Percentiles rank a stretch among this genome's conserved stretches.
Conservation (phyloP, 495 filamentous ascomycete genomes). For the Xanthoparmelia taractica region DNA sequence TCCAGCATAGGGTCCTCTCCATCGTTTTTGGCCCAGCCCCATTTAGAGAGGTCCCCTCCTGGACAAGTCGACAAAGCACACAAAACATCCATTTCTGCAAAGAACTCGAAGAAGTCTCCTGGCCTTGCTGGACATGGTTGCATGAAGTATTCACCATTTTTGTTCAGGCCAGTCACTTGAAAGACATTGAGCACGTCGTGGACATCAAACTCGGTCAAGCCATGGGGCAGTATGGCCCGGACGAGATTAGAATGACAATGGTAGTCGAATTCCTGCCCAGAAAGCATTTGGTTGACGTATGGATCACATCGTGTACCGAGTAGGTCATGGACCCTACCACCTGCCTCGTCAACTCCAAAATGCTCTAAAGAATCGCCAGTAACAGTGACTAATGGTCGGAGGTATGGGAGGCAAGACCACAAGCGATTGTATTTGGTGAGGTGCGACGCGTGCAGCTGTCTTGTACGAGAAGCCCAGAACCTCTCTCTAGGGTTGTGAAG, state of each 20-base stretch:
- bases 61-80: constrained; percentile 62
- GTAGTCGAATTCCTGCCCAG: constrained; percentile 62
- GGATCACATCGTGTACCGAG: constrained; percentile 72
- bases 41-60: constrained; percentile 60
- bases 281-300: constrained; percentile 65
- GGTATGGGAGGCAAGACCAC: constrained; percentile 68
- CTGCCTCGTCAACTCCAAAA: constrained; percentile 46
- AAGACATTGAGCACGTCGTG: constrained; percentile 80
- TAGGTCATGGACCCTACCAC: constrained; percentile 41
- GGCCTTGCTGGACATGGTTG: constrained; percentile 55
- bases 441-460: constrained; percentile 69
- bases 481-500: constrained; percentile 64
- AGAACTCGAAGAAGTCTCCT: constrained; percentile 67
- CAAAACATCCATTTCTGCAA: constrained; percentile 66
- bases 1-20: constrained; percentile 56
- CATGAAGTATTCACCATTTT: constrained; percentile 72
- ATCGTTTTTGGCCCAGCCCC: constrained; percentile 64
- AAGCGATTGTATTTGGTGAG: constrained; percentile 61
- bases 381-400: constrained; percentile 67
- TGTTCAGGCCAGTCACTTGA: constrained; percentile 67
- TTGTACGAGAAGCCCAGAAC: constrained; percentile 72
- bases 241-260: constrained; percentile 78
- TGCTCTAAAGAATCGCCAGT: constrained; percentile 57
- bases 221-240: constrained; percentile 59
- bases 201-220: constrained; percentile 62